Base-by-base conservation (phyloP, 805 yeast genomes). In the Ogataea thermomethanolica region DNA sequence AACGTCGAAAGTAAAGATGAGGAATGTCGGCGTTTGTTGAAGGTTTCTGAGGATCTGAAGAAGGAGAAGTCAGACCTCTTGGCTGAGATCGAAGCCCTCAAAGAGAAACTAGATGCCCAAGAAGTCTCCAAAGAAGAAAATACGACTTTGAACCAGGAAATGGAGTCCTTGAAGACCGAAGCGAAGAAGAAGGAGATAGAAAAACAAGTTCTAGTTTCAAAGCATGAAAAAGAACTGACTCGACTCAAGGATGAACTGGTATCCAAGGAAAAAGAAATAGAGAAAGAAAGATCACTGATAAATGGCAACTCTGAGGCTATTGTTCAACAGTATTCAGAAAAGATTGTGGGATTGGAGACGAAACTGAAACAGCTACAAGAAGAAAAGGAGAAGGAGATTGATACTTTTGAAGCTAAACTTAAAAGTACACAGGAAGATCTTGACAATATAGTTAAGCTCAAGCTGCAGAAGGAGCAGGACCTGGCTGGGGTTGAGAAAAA, bases 251-350 rank as follows among this genome's bases (percentile, higher is more conserved):
- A 8, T 7, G 33, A 26, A 8, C 20, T 35, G 24, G 32, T 24
- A 2, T 3, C 20, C 13, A 76, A 71, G 45, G 49, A 50, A 1
- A 44, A 57, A 29, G 79, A 72, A 30, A 68, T 77, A 44, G 82
- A 77, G 34, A 65, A 64, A 25, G 82, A 77, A 49, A 61, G 82
- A 39, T 62, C 58, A 9, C 57, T 71, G 49, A 53, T 74, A 9
- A 68, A 68, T 39, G 73, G 73, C 38, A 71, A 63, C 35, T 76
- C 83, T 0, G 78, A 73, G 41, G 64, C 75, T 0, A 62, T 71
- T 0, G 62, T 74, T 0, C 66, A 71, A 46, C 77, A 74, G 40
- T 76, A 74, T 46, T 62, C 71, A 8, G 71, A 68, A 23, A 73
- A 69, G 49, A 66, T 76, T 7, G 59, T 64, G 11, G 49, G 45